Evolutionary conservation across 257 asterid species (phyloP).

Genomic region (Prunella vulgaris): DNA sequence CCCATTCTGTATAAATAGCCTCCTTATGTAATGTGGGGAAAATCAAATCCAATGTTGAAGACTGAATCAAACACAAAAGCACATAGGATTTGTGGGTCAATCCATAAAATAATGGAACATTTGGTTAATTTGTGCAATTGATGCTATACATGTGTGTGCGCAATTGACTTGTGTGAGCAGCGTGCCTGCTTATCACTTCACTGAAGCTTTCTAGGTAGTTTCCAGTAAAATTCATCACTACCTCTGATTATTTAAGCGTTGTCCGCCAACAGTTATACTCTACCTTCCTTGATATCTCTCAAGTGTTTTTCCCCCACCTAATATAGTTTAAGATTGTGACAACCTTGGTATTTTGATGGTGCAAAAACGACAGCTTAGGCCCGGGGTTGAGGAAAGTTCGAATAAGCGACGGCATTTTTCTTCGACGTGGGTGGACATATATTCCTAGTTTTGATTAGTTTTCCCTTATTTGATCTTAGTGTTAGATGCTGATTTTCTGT

Average conservation of each 20-base stretch:
- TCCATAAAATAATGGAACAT: slow-evolving; percentile 13
- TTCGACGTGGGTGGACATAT: slow-evolving; percentile 27
- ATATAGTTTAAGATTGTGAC: slow-evolving; percentile 1
- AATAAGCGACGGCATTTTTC: slow-evolving; percentile 33
- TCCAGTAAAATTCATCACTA: slow-evolving; percentile 25
- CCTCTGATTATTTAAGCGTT: slow-evolving; percentile 15
- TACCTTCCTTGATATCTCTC: slow-evolving; percentile 23
- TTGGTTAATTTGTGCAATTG: slow-evolving; percentile 16
- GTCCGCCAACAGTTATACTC: slow-evolving; percentile 32
- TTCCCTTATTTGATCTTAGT: neutral
- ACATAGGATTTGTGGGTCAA: slow-evolving; percentile 31
- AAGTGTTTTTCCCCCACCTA: neutral
- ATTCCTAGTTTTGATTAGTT: neutral
- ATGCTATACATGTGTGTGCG: neutral
- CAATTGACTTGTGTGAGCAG: slow-evolving; percentile 44
- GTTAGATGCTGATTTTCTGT: slow-evolving; percentile 10
- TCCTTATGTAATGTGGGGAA: neutral
- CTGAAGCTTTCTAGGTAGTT: slow-evolving; percentile 63
- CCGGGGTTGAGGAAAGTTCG: slow-evolving; percentile 53
- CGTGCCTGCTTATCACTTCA: slow-evolving; percentile 25
- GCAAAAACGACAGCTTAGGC: slow-evolving; percentile 45
- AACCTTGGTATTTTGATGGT: slow-evolving; percentile 63
- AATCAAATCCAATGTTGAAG: slow-evolving; percentile 1
- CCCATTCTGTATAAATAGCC: neutral
- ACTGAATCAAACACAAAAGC: slow-evolving; percentile 1